Conservation (phyloP, 495 filamentous ascomycete genomes). For the Aspergillus nidulans region DNA sequence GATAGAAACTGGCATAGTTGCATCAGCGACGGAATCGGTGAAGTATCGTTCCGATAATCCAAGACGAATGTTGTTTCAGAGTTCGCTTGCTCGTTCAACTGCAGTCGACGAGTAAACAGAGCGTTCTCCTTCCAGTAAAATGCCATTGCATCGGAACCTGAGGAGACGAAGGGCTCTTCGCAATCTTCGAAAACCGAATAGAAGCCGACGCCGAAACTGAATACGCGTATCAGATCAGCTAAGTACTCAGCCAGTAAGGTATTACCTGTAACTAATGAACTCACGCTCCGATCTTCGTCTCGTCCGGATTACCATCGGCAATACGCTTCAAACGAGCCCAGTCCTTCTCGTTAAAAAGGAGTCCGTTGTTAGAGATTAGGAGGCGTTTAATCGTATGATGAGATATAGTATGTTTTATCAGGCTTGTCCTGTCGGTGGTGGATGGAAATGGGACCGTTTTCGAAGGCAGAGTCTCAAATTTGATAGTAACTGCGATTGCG, state of each 20-base stretch:
- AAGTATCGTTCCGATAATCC: slow-evolving; percentile 82
- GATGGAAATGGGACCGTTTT: slow-evolving; percentile 66
- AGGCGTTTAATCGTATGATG: slow-evolving; percentile 81
- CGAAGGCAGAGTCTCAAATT: slow-evolving; percentile 84
- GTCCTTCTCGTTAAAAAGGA: slow-evolving; percentile 78
- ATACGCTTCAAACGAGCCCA: slow-evolving; percentile 94
- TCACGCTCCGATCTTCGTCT: slow-evolving; percentile 90
- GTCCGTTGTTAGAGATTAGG: slow-evolving; percentile 85
- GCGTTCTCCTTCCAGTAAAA: slow-evolving; percentile 99
- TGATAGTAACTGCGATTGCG: slow-evolving; percentile 61
- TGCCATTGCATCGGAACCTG: slow-evolving; percentile 86
- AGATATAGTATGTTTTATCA: slow-evolving; percentile 74
- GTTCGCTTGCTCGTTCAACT: slow-evolving; percentile 59
- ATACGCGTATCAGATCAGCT: too few relatives aligned
- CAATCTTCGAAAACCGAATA: slow-evolving; percentile 98
- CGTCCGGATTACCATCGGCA: slow-evolving; percentile 96
- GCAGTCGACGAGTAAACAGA: slow-evolving; percentile 79
- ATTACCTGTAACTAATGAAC: too few relatives aligned
- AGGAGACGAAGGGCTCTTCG: slow-evolving; percentile 93
- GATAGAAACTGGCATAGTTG: slow-evolving; percentile 86
- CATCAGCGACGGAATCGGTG: slow-evolving; percentile 77
- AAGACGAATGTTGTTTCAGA: slow-evolving; percentile 84
- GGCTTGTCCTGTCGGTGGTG: slow-evolving; percentile 58
- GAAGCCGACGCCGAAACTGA: slow-evolving; percentile 85
- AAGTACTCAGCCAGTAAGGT: too few relatives aligned